Percentiles rank a stretch among this genome's conserved stretches.
Evolutionary conservation across 495 filamentous ascomycete species (phyloP).

Genomic region (Neurospora sublineolata): DNA sequence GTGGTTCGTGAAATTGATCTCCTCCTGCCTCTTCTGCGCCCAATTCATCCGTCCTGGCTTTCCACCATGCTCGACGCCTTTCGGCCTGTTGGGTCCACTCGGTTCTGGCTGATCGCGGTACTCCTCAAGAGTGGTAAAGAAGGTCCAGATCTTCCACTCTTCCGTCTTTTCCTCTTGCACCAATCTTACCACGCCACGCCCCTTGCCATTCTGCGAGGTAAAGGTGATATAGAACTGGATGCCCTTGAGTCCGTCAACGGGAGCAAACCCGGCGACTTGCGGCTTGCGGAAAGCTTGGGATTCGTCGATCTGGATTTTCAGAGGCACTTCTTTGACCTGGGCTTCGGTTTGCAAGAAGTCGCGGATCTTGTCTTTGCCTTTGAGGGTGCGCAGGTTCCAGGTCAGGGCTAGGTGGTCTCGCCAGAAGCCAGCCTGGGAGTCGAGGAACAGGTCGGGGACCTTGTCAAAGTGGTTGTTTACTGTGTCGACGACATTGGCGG

Average conservation of each 20-base stretch:
- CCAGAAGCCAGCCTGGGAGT: slow-evolving; percentile 43
- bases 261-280: slow-evolving; percentile 31
- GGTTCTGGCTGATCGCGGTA: slow-evolving; percentile 43
- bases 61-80: slow-evolving; percentile 41
- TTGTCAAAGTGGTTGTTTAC: slow-evolving; percentile 38
- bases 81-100: slow-evolving; percentile 32
- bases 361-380: slow-evolving; percentile 40
- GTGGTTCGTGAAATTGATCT: slow-evolving; percentile 41
- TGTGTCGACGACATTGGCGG: slow-evolving; percentile 28
- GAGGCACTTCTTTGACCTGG: slow-evolving; percentile 15
- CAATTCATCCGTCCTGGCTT: slow-evolving; percentile 43
- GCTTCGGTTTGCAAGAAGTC: slow-evolving; percentile 34
- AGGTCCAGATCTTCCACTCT: slow-evolving; percentile 53
- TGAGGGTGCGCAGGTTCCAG: slow-evolving; percentile 49
- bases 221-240: slow-evolving; percentile 43
- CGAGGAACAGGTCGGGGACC: slow-evolving; percentile 38
- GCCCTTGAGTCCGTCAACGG: slow-evolving; percentile 35
- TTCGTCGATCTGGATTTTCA: slow-evolving; percentile 36
- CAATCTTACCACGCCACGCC: slow-evolving; percentile 46
- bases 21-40: slow-evolving; percentile 47
- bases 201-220: slow-evolving; percentile 41
- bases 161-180: slow-evolving; percentile 36
- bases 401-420: slow-evolving; percentile 49
- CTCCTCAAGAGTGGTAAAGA: slow-evolving; percentile 49
- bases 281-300: slow-evolving; percentile 36